These are phyloP conservation scores for Cenococcum geophilum DNA, from an alignment of 495 filamentous ascomycete species.

Conservation along the genomic window DNA sequence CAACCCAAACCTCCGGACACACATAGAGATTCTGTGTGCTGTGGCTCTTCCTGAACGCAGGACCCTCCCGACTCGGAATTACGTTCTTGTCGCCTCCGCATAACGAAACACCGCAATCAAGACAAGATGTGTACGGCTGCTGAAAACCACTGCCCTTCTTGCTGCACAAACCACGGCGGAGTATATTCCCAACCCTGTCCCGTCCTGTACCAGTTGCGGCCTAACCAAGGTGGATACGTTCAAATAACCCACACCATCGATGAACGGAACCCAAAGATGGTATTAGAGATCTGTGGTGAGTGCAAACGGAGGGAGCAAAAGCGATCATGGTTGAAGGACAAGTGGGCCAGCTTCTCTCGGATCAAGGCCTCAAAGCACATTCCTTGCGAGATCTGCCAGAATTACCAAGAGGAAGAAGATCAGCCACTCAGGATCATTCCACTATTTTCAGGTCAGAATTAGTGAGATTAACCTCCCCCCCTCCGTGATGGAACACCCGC, in stretches of 20 bases:
- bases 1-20: too few relatives aligned
- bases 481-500: too few relatives aligned
- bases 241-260: constrained; percentile 1
- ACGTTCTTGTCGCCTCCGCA: too few relatives aligned
- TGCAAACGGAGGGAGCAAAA: constrained; percentile 2
- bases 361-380: constrained; percentile 1
- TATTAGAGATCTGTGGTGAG: neutral
- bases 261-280: constrained; percentile 2
- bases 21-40: too few relatives aligned
- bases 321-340: constrained; percentile 2
- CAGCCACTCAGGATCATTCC: constrained; percentile 6
- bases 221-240: neutral
- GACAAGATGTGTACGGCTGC: constrained; percentile 4
- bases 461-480: neutral
- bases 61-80: too few relatives aligned
- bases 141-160: constrained; percentile 4
- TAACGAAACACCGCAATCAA: too few relatives aligned
- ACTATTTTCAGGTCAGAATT: constrained; percentile 3
- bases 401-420: constrained; percentile 5
- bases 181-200: constrained; percentile 4
- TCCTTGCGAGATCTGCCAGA: constrained; percentile 4
- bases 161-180: constrained; percentile 3
- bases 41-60: too few relatives aligned
- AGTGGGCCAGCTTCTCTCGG: constrained; percentile 5
- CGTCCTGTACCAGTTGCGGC: constrained; percentile 2